Evolutionary conservation across 148 eudicot genomes (phyloP).

Genomic region (Cornus kousa): DNA sequence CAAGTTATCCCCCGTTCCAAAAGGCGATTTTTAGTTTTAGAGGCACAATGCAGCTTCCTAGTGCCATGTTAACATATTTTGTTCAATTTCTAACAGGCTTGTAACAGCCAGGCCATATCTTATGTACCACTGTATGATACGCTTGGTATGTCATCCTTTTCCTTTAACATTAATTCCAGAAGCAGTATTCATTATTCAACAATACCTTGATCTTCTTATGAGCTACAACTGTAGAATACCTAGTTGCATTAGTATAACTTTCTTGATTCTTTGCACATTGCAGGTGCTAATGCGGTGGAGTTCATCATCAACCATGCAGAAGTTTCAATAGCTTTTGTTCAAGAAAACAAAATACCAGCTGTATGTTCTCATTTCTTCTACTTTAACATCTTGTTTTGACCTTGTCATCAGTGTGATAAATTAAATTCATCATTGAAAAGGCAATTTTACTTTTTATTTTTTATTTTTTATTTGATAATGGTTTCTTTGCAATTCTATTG

Average conservation of each 20-base stretch:
- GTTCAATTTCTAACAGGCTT: conserved; percentile 54
- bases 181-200: neutral
- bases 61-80: neutral
- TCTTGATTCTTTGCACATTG: neutral
- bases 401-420: neutral
- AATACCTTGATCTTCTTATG: neutral
- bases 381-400: neutral
- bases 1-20: neutral
- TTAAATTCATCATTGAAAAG: too few relatives aligned
- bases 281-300: conserved; percentile 94
- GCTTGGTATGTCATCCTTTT: conserved; percentile 58
- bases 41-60: neutral
- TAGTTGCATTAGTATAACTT: neutral
- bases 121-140: conserved; percentile 91
- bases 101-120: conserved; percentile 80
- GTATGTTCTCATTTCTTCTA: conserved; percentile 34
- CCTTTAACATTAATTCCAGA: neutral
- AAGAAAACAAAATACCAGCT: conserved; percentile 72
- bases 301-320: conserved; percentile 95
- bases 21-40: neutral
- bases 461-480: too few relatives aligned
- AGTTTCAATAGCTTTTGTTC: conserved; percentile 79
- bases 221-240: neutral
- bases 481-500: neutral
- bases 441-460: too few relatives aligned